phyloP scores from a whole-genome alignment of 768 basidiomycete genomes.

The Leccinum imitatum region DNA sequence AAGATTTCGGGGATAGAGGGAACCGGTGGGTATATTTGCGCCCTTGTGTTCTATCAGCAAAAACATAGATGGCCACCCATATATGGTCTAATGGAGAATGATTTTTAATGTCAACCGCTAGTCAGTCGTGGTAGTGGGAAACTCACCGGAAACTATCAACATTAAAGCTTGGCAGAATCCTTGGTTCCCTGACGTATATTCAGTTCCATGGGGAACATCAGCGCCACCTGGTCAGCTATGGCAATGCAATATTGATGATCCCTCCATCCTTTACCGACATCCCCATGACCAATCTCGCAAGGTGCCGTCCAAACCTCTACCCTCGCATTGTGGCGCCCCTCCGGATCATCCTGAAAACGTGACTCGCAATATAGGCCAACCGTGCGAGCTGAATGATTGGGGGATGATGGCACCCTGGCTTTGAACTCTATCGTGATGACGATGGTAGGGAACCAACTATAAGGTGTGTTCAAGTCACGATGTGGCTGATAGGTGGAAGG shows the following conservation, averaged over 20 bases:
- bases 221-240: conserved; percentile 55
- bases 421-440: conserved; percentile 63
- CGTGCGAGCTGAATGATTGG: conserved; percentile 45
- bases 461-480: not conserved
- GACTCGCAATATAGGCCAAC: conserved; percentile 50
- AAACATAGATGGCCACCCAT: not conserved
- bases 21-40: not conserved
- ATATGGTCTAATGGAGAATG: not conserved
- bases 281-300: conserved; percentile 48
- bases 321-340: conserved; percentile 56
- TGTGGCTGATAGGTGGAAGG: not conserved
- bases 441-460: conserved; percentile 66
- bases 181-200: conserved; percentile 24
- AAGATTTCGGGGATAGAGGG: not conserved
- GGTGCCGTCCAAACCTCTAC: conserved; percentile 71
- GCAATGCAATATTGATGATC: conserved; percentile 64
- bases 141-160: not conserved
- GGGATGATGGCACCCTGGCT: conserved; percentile 50
- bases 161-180: conserved; percentile 26
- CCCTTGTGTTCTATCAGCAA: not conserved
- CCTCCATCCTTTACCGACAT: conserved; percentile 49
- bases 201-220: conserved; percentile 33
- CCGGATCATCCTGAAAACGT: conserved; percentile 52
- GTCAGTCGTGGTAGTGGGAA: not conserved
- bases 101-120: not conserved